Evolutionary conservation across 129 eudicot species (phyloP).

Genomic region (Flaveria ramosissima): DNA sequence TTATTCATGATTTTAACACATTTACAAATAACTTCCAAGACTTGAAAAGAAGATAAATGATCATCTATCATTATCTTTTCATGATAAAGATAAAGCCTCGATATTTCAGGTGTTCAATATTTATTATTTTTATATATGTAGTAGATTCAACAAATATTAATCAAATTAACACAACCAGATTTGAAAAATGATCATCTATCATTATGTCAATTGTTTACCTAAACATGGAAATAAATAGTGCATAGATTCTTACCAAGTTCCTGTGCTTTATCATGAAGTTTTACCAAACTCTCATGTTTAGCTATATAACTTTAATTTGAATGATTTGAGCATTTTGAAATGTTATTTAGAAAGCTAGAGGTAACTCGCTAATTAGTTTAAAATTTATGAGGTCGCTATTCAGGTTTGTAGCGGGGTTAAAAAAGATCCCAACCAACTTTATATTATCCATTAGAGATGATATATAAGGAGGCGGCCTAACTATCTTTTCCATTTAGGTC

Average conservation of each 20-base stretch:
- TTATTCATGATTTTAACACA: not conserved
- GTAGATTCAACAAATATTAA: not conserved
- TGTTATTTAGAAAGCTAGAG: conserved; percentile 2
- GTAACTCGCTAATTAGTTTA: not conserved
- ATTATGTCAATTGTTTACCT: not conserved
- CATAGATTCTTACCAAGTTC: not conserved
- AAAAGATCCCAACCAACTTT: not conserved
- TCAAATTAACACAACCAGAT: not conserved
- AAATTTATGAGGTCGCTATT: not conserved
- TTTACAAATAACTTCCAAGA: not conserved
- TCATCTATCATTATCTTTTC: no score
- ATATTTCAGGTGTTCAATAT: no score
- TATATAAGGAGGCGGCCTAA: not conserved
- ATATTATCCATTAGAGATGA: not conserved
- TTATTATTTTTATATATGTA: not conserved
- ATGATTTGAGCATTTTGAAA: not conserved
- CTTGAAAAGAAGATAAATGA: no score
- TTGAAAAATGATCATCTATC: not conserved
- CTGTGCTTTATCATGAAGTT: not conserved
- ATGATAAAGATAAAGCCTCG: no score
- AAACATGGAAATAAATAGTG: not conserved
- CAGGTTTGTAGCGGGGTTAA: not conserved
- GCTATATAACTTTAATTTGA: not conserved
- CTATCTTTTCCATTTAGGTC: not conserved
- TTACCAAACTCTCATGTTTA: not conserved